phyloP scores from a whole-genome alignment of 352 stramenopile species.

The Globisporangium nunn region DNA sequence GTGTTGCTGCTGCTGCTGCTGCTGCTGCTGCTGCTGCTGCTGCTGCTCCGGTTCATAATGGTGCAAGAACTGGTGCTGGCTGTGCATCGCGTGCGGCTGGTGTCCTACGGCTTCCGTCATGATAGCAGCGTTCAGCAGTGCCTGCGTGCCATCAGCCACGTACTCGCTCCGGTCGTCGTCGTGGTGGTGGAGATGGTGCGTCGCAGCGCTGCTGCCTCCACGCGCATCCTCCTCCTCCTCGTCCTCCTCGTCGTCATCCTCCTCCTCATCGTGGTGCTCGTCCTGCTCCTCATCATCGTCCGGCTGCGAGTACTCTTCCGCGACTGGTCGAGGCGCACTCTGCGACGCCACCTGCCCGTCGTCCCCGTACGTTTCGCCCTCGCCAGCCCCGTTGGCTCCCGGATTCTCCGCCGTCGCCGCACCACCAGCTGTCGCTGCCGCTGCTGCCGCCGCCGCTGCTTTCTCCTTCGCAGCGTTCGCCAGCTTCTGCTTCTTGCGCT shows the following conservation, averaged over 20 bases:
- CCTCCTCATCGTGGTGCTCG: slow-evolving; percentile 4
- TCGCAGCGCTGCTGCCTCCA: slow-evolving; percentile 13
- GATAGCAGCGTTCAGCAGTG: slow-evolving; percentile 59
- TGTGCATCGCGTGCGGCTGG: slow-evolving; percentile 15
- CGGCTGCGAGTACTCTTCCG: neutral
- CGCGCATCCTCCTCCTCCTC: slow-evolving; percentile 10
- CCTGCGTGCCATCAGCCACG: slow-evolving; percentile 51
- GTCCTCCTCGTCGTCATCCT: slow-evolving; percentile 5
- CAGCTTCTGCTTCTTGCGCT: slow-evolving; percentile 70
- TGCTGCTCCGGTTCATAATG: slow-evolving; percentile 10
- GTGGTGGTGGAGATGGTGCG: slow-evolving; percentile 10
- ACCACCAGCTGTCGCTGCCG: neutral
- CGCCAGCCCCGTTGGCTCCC: neutral
- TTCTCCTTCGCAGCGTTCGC: slow-evolving; percentile 28
- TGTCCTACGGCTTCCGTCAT: slow-evolving; percentile 60
- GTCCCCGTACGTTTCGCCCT: slow-evolving; percentile 2
- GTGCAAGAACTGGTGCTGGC: slow-evolving; percentile 25
- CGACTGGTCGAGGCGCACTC: neutral
- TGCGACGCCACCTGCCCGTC: neutral
- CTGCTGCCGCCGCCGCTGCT: neutral
- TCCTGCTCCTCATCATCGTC: slow-evolving; percentile 10
- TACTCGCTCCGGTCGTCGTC: slow-evolving; percentile 25
- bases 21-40: slow-evolving; percentile 5
- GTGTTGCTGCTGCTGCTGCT: slow-evolving; percentile 16
- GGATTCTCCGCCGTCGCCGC: neutral